These are phyloP conservation scores for Alternaria conjuncta DNA, from an alignment of 2,329 filamentous ascomycete genomes.

Conservation along the genomic window DNA sequence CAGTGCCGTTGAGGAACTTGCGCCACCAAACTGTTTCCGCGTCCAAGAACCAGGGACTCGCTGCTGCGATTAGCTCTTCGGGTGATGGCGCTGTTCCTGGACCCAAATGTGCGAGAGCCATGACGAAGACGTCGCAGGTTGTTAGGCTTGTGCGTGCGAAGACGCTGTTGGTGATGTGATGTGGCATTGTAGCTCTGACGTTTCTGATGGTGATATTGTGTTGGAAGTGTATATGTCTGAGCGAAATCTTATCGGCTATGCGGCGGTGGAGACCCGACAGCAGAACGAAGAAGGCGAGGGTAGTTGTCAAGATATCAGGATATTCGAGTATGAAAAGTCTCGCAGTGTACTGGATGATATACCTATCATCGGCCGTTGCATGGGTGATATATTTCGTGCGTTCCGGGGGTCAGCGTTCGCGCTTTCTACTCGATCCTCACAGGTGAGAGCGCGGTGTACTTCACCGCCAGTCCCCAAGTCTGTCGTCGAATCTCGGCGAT, in stretches of 20 bases:
- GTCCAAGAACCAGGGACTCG: constrained; percentile 44
- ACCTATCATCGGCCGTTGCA: not conserved
- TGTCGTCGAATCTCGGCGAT: not conserved
- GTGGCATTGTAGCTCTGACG: constrained; percentile 28
- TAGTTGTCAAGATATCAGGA: not conserved
- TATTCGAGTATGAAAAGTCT: not conserved
- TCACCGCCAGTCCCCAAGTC: constrained; percentile 17
- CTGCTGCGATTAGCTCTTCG: constrained; percentile 37
- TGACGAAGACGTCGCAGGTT: constrained; percentile 44
- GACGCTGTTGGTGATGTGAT: constrained; percentile 32
- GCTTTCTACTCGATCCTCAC: not conserved
- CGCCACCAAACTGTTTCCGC: constrained; percentile 44
- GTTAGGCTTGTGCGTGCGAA: constrained; percentile 43
- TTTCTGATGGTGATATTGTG: not conserved
- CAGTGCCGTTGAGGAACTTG: constrained; percentile 45
- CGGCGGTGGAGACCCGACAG: not conserved
- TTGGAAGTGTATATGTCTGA: not conserved
- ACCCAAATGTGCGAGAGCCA: constrained; percentile 36
- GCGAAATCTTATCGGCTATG: not conserved
- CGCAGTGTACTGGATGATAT: not conserved
- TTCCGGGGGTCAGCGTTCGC: not conserved
- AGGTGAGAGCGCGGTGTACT: constrained; percentile 16
- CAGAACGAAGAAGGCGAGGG: not conserved
- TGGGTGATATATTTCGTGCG: not conserved
- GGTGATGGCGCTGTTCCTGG: constrained; percentile 28